Evolutionary conservation across 331 rosid genomes (phyloP), one percentile per base, ranked within the genome.

Genomic region (Arachis monticola): DNA sequence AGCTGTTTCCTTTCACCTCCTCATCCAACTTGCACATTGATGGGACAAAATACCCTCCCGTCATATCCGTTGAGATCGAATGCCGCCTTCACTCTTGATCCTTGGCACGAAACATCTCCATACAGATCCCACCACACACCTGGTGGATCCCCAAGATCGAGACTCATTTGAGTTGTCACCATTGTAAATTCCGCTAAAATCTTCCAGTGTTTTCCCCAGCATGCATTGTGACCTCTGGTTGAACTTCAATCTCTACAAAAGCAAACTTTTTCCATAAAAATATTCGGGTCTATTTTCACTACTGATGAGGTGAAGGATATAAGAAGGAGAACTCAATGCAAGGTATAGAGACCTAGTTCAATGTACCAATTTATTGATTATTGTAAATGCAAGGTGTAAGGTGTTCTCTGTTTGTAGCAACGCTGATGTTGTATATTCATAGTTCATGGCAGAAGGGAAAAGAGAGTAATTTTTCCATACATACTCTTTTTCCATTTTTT

Each of bases 1-100:
- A 90, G 90, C 85, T 83, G 83, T 72, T 85, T 86, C 31, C 88
- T 87, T 56, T 95, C 99, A 78, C 99, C 99, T 53, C 97, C 97
- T 7, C 97, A 88, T 76, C 85, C 96, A 10, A 66, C 85, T 60
- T 82, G 81, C 73, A 62, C 84, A 10, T 64, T 75, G 85, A 68
- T 77, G 83, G 92, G 90, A 59, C 93, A 85, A 81, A 82, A 75
- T 57, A 65, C 83, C 69, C 85, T 82, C 76, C 67, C 90, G 0
- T 88, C 94, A 8, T 80, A 87, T 80, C 88, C 85, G 9, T 32
- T 77, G 59, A 85, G 93, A 82, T 82, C 92, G 8, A 88, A 78
- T 72, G 74, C 83, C 7, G 46, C 81, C 17, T 85, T 78, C 82
- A 81, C 84, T 17, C 87, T 83, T 5, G 97, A 90, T 73, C 91